Evolutionary conservation across 768 basidiomycete species (phyloP), one percentile per base, ranked within the genome.

Genomic region (Termitomyces sp.): DNA sequence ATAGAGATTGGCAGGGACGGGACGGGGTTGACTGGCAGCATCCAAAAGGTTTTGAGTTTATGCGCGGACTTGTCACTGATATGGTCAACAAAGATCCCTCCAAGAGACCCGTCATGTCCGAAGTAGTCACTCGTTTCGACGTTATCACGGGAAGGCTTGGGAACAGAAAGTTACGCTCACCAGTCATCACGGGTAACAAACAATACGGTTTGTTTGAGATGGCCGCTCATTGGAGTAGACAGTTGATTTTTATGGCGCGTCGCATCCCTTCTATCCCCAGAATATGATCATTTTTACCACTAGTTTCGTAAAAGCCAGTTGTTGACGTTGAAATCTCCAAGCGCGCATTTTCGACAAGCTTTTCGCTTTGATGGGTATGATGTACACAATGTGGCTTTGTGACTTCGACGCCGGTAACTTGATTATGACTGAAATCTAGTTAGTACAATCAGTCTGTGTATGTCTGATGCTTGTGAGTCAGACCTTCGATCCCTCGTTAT

Each of bases 61-160:
- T 67, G 59, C 48, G 55, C 28, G 43, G 53, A 15, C 56, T 67
- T 0, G 10, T 46, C 35, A 43, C 28, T 14, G 63, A 64, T 19
- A 67, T 67, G 64, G 51, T 59, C 9, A 44, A 63, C 6, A 49
- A 56, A 8, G 69, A 75, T 49, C 75, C 74, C 0, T 26, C 58
- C 0, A 64, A 66, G 48, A 66, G 71, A 49, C 74, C 72, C 0
- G 68, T 57, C 0, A 71, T 71, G 62, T 67, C 70, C 15, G 64
- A 69, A 31, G 70, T 70, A 1, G 63, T 71, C 1, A 3, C 54
- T 7, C 64, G 68, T 0, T 70, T 73, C 45, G 51, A 59, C 1
- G 45, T 3, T 2, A 64, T 71, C 21, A 17, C 52, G 5, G 46
- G 42, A 8, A 21, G 41, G 10, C 60, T 73, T 4, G 61, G 62